Percentiles rank a stretch among this genome's conserved stretches.
Evolutionary conservation across 768 basidiomycete genomes (phyloP).

Genomic region (Termitomyces titanicus): DNA sequence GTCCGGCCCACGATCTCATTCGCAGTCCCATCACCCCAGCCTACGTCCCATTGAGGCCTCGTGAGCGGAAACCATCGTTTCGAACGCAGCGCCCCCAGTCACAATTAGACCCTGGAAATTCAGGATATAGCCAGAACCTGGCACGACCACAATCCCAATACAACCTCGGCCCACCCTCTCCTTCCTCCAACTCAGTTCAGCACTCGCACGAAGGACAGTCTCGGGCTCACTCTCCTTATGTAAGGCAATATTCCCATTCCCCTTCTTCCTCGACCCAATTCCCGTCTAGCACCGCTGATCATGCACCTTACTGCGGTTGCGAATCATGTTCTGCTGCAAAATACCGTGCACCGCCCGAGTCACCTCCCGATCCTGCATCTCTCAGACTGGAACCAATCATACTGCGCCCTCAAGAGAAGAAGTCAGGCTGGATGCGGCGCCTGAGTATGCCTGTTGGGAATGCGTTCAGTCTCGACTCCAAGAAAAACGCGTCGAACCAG

Average conservation of each 20-base stretch:
- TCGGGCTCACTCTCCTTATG: constrained; percentile 5
- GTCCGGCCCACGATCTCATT: constrained; percentile 14
- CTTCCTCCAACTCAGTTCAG: constrained; percentile 12
- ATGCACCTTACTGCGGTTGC: constrained; percentile 67
- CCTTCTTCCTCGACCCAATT: constrained; percentile 25
- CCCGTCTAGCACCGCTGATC: constrained; percentile 21
- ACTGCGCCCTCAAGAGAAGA: constrained; percentile 50
- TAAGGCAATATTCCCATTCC: constrained; percentile 19
- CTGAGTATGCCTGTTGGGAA: constrained; percentile 70
- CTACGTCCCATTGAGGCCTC: constrained; percentile 23
- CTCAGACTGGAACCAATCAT: constrained; percentile 39
- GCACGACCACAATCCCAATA: constrained; percentile 20
- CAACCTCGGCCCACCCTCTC: constrained; percentile 35
- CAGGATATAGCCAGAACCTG: constrained; percentile 2
- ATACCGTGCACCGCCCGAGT: constrained; percentile 38
- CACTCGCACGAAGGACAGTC: constrained; percentile 14
- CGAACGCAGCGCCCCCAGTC: constrained; percentile 23
- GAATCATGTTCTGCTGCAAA: constrained; percentile 57
- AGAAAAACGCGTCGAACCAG: constrained; percentile 30
- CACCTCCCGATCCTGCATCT: constrained; percentile 25
- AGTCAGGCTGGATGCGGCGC: constrained; percentile 67
- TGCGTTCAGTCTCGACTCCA: constrained; percentile 57
- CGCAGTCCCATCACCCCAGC: constrained; percentile 6
- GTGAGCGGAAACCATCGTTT: constrained; percentile 32
- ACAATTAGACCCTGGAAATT: constrained; percentile 4